Percentiles rank a stretch among this genome's conserved stretches.
Evolutionary conservation across 805 yeast genomes (phyloP).

Genomic region (Saturnispora ahearnii): DNA sequence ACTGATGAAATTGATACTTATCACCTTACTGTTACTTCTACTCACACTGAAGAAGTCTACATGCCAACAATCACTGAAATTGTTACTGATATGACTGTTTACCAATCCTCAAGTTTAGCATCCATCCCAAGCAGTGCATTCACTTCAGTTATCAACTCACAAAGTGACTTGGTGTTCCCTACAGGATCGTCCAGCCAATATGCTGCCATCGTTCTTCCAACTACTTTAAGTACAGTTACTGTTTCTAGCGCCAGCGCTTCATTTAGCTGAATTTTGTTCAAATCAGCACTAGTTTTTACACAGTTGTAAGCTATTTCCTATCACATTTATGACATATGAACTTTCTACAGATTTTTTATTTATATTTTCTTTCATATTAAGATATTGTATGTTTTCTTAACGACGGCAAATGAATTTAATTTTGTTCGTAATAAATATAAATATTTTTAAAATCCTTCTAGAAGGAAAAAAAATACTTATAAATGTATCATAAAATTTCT

Average conservation of each 20-base stretch:
- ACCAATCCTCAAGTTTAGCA: conserved; percentile 9
- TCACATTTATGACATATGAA: not conserved
- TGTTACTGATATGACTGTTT: conserved; percentile 7
- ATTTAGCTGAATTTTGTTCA: not conserved
- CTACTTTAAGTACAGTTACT: conserved; percentile 7
- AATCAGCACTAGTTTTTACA: not conserved
- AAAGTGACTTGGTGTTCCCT: conserved; percentile 2
- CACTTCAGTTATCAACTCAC: conserved; percentile 2
- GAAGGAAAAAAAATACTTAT: not conserved
- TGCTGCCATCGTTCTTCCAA: conserved; percentile 9
- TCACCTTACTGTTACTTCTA: conserved; percentile 24
- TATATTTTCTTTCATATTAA: not conserved
- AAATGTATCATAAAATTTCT: not conserved
- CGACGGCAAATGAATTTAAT: not conserved
- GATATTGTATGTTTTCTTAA: not conserved
- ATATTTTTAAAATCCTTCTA: not conserved
- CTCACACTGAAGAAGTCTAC: conserved; percentile 18
- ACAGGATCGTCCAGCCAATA: conserved; percentile 2
- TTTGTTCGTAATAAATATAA: not conserved
- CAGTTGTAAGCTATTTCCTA: not conserved
- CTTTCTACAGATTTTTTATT: not conserved
- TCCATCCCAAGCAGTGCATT: conserved; percentile 13
- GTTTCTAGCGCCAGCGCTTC: not conserved
- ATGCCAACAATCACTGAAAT: not conserved
- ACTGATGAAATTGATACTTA: conserved; percentile 25